These are phyloP conservation scores for Boletus sp. DNA, from an alignment of 768 basidiomycete genomes.

Conservation along the genomic window DNA sequence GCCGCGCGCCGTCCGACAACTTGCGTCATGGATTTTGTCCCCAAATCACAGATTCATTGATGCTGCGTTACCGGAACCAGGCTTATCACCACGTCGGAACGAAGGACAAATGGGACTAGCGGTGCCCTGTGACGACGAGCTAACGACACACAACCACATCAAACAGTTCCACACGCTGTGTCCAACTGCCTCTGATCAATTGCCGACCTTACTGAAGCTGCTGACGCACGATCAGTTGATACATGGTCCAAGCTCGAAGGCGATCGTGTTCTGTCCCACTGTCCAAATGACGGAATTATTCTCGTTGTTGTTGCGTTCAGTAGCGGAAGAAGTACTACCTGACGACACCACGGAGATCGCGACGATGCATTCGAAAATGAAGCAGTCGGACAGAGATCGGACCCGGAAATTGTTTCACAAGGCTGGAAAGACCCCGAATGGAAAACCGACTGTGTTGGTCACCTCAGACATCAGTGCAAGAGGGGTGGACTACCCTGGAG, in stretches of 20 bases:
- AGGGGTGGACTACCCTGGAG: slow-evolving; percentile 85
- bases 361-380: slow-evolving; percentile 80
- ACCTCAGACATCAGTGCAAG: slow-evolving; percentile 88
- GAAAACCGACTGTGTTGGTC: slow-evolving; percentile 59
- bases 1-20: slow-evolving; percentile 62
- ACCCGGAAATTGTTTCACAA: slow-evolving; percentile 26
- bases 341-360: slow-evolving; percentile 55
- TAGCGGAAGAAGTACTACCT: slow-evolving; percentile 46
- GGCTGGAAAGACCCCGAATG: slow-evolving; percentile 19
- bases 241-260: slow-evolving; percentile 64
- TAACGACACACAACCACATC: slow-evolving; percentile 67
- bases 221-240: slow-evolving; percentile 85
- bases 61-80: slow-evolving; percentile 52
- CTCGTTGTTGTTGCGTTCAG: slow-evolving; percentile 54
- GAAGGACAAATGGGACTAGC: background rate
- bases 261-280: slow-evolving; percentile 81
- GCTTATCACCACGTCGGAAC: slow-evolving; percentile 28
- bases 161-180: slow-evolving; percentile 82
- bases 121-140: slow-evolving; percentile 6
- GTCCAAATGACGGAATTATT: slow-evolving; percentile 82
- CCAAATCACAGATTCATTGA: slow-evolving; percentile 69
- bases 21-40: slow-evolving; percentile 60
- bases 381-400: slow-evolving; percentile 15
- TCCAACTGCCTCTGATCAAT: slow-evolving; percentile 57
- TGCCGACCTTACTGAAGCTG: slow-evolving; percentile 76